phyloP scores from a whole-genome alignment of 31 red algal species.

The Porphyra umbilicalis region DNA sequence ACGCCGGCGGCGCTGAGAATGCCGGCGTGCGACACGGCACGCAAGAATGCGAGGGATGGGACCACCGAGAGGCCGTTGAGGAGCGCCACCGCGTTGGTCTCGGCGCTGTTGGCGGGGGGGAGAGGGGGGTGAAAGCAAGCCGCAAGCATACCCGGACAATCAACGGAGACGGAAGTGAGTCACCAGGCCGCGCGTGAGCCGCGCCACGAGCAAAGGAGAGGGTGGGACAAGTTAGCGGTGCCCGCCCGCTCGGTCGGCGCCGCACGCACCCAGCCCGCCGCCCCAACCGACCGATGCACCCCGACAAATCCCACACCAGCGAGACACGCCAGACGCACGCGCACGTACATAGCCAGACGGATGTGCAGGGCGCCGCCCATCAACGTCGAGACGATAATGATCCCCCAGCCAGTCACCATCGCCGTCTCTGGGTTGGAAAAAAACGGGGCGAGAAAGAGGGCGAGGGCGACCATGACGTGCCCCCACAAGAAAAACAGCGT shows the following conservation, averaged over 20 bases:
- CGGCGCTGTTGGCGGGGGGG: no score
- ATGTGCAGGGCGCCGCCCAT: constrained; percentile 59
- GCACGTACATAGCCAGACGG: constrained; percentile 26
- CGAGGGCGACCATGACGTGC: constrained; percentile 56
- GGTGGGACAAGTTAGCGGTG: no score
- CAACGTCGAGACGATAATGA: constrained; percentile 47
- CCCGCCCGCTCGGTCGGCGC: no score
- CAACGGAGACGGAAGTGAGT: no score
- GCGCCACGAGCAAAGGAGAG: no score
- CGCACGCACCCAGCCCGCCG: no score
- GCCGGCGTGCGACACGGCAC: constrained; percentile 66
- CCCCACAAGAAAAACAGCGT: constrained; percentile 85
- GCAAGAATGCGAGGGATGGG: constrained; percentile 81
- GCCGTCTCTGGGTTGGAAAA: constrained; percentile 74
- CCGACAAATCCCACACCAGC: no score
- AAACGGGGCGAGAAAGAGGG: constrained; percentile 69
- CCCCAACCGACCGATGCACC: no score
- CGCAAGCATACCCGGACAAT: no score
- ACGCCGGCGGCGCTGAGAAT: constrained; percentile 47
- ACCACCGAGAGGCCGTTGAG: constrained; percentile 69
- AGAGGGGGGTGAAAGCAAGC: no score
- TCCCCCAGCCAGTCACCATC: constrained; percentile 13
- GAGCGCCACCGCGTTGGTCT: constrained; percentile 11
- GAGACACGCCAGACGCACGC: no score
- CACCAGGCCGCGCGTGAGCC: no score